Base-by-base conservation (phyloP, 257 asterid genomes). In the Mentha longifolia region DNA sequence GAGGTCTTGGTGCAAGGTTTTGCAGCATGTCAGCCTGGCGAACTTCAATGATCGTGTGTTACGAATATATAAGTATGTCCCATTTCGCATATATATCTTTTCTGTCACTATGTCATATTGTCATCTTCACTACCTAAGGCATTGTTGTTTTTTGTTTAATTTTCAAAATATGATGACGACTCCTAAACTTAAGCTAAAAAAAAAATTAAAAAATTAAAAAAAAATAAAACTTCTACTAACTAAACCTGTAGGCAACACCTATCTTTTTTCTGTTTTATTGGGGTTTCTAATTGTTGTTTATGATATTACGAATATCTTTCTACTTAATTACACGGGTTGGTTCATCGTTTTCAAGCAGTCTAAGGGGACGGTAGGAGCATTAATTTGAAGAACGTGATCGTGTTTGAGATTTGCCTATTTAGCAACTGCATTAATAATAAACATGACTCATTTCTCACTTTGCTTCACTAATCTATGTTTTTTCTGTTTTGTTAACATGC, bases 11-110 rank as follows among this genome's bases (percentile, higher is more conserved):
- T 80, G 95, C 97, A 11, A 85, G 99, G 81, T 85, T 94, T 83
- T 88, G 84, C 84, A 89, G 97, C 83, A 91, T 88, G 92, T 94
- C 99, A 16, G 97, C 99, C 2, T 94, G 99, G 97, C 97, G 99
- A 74, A 94, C 99, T 74, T 87, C 99, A 13, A 91, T 94, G 99
- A 91, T 94, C 72, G 81, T 94, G 39, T 91, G 93, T 67, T 94
- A 94, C 59, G 99, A 91, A 81, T 91, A 89, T 85, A 80, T 94
- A 68, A 94, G 99, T 94, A 86, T 60, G 83, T 35, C 67, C 49
- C 4, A 10, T 41, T 67, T 65, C 42, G 13, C 56, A 22, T 28
- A 50, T 64, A 37, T 17, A 50, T 51, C 28, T 16, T 62, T 43
- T 39, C 14, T 30, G 16, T 31, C 73, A 54, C 10, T 55, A 25